A percentile compares a stretch with the other conserved stretches of the same genome.
phyloP scores from a whole-genome alignment of 345 rosid genomes.

The Hibiscus tridactylites region DNA sequence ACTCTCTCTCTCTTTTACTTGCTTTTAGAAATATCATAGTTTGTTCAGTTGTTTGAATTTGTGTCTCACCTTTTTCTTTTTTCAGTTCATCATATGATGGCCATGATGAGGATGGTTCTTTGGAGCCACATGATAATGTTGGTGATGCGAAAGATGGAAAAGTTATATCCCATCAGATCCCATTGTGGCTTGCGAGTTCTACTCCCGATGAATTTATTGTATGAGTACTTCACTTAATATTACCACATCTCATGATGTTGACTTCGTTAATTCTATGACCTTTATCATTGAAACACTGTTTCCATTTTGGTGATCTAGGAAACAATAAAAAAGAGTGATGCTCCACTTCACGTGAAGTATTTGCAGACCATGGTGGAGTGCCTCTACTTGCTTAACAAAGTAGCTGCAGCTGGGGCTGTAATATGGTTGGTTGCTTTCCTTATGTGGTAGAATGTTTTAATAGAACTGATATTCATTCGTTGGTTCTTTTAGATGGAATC shows the following conservation, averaged over 20 bases:
- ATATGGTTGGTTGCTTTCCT: slow-evolving; percentile 66
- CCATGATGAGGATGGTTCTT: slow-evolving; percentile 66
- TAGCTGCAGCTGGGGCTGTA: slow-evolving; percentile 96
- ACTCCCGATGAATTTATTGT: slow-evolving; percentile 92
- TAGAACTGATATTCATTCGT: slow-evolving; percentile 4
- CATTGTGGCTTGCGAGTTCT: slow-evolving; percentile 78
- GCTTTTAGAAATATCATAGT: neutral
- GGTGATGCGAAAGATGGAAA: slow-evolving; percentile 45
- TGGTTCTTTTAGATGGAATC: neutral
- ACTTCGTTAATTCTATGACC: slow-evolving; percentile 12
- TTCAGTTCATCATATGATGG: slow-evolving; percentile 82
- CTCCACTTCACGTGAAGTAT: slow-evolving; percentile 87
- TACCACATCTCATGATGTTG: slow-evolving; percentile 8
- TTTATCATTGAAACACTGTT: slow-evolving; percentile 19
- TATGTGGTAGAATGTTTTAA: slow-evolving; percentile 6
- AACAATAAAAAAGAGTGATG: slow-evolving; percentile 75
- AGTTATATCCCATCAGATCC: slow-evolving; percentile 46
- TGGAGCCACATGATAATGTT: slow-evolving; percentile 57
- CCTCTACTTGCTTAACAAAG: slow-evolving; percentile 91
- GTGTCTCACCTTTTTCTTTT: slow-evolving; percentile 3
- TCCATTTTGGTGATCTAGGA: slow-evolving; percentile 43
- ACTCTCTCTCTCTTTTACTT: neutral
- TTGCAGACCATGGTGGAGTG: slow-evolving; percentile 96
- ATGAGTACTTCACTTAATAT: slow-evolving; percentile 23
- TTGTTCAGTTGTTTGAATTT: slow-evolving; percentile 2